Percentiles rank a stretch among this genome's conserved stretches.
Evolutionary conservation across 352 stramenopile species (phyloP).

Genomic region (Pelagophyceae sp.): DNA sequence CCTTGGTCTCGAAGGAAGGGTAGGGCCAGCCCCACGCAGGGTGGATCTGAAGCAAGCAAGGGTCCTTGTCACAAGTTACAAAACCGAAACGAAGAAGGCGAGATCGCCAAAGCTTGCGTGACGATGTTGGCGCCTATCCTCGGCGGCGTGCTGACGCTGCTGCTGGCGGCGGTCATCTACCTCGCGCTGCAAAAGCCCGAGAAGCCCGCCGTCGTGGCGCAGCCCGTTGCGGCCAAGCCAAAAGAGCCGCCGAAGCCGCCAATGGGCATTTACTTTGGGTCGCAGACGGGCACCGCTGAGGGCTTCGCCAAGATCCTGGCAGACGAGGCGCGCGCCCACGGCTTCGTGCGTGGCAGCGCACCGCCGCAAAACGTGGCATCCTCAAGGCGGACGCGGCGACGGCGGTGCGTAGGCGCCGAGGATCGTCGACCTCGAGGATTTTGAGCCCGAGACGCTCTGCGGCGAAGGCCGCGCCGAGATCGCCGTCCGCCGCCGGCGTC

Average conservation of each 20-base stretch:
- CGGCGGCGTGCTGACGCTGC: no score
- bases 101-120: no score
- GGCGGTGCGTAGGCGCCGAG: neutral
- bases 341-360: slow-evolving; percentile 35
- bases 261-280: slow-evolving; percentile 78
- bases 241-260: neutral
- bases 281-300: slow-evolving; percentile 93
- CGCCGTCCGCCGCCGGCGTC: no score
- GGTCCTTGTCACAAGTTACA: no score
- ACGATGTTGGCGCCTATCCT: no score
- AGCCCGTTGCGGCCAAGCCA: neutral
- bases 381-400: slow-evolving; percentile 3
- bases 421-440: slow-evolving; percentile 87
- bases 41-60: no score
- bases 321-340: slow-evolving; percentile 69
- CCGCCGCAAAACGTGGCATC: slow-evolving; percentile 13
- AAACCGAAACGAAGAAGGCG: no score
- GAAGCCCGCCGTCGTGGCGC: no score
- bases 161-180: no score
- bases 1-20: no score
- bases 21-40: no score
- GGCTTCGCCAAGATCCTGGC: slow-evolving; percentile 86
- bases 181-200: no score
- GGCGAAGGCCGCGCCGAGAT: slow-evolving; percentile 24
- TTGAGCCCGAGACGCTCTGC: slow-evolving; percentile 57